These are phyloP conservation scores for Cutaneotrichosporon sp. DNA, from an alignment of 1,284 basidiomycete species.

Conservation along the genomic window DNA sequence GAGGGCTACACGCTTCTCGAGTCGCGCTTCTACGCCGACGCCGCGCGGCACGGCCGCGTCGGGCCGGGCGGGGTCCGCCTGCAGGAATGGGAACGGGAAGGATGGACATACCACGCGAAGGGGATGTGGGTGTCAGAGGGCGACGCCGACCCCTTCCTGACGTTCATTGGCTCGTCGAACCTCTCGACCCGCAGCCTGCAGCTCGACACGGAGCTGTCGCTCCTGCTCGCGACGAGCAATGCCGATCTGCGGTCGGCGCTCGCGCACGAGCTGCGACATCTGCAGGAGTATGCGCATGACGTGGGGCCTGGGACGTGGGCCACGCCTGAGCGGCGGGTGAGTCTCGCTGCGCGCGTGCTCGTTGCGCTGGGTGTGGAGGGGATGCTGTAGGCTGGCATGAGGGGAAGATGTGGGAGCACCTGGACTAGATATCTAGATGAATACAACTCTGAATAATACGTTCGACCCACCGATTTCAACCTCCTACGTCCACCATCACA, in stretches of 20 bases:
- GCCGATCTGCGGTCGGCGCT: constrained; percentile 46
- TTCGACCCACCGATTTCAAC: no score
- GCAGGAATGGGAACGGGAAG: constrained; percentile 79
- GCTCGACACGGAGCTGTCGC: constrained; percentile 88
- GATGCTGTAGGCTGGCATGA: constrained; percentile 35
- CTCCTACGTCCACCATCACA: no score
- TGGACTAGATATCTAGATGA: no score
- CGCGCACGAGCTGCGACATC: constrained; percentile 49
- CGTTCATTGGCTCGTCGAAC: constrained; percentile 93
- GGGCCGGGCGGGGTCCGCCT: constrained; percentile 61
- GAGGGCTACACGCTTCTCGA: constrained; percentile 91
- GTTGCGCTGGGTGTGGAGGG: constrained; percentile 51
- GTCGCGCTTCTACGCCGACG: constrained; percentile 71
- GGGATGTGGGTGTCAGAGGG: constrained; percentile 50
- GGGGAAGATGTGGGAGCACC: no score
- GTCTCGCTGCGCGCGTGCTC: constrained; percentile 63
- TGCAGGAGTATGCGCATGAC: constrained; percentile 49
- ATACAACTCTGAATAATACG: not conserved
- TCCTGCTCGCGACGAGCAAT: constrained; percentile 70
- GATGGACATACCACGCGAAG: constrained; percentile 99
- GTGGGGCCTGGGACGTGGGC: constrained; percentile 53
- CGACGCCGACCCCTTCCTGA: constrained; percentile 58
- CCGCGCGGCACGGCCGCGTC: constrained; percentile 54
- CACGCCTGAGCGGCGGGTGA: constrained; percentile 59
- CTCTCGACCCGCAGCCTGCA: constrained; percentile 85